phyloP scores from a whole-genome alignment of 306 rosid genomes.

The Abrus pulchellus region DNA sequence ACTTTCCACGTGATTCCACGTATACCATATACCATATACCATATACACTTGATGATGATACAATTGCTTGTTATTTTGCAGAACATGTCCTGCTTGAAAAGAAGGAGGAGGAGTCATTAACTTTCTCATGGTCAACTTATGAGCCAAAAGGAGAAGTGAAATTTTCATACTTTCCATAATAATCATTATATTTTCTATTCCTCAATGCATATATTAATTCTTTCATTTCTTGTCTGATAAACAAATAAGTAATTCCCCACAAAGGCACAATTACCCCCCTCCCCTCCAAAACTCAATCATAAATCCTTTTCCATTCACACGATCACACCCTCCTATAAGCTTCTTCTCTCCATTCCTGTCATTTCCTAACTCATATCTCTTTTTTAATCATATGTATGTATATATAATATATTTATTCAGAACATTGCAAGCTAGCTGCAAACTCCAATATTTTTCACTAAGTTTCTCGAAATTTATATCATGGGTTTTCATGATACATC shows the following conservation, averaged over 20 bases:
- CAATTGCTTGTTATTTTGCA: slow-evolving; percentile 39
- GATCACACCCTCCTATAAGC: slow-evolving; percentile 30
- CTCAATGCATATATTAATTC: neutral
- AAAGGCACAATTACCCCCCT: slow-evolving; percentile 21
- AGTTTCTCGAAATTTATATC: neutral
- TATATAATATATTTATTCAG: slow-evolving; percentile 22
- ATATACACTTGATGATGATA: slow-evolving; percentile 46
- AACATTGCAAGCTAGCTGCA: slow-evolving; percentile 13
- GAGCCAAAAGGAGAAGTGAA: slow-evolving; percentile 56
- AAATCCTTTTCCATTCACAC: slow-evolving; percentile 22
- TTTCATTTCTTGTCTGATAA: slow-evolving; percentile 28
- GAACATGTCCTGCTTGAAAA: slow-evolving; percentile 43
- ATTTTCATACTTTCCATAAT: slow-evolving; percentile 51
- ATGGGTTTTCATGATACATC: slow-evolving; percentile 65
- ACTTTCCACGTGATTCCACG: slow-evolving; percentile 79
- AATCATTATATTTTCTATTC: slow-evolving; percentile 26
- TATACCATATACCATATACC: slow-evolving; percentile 51
- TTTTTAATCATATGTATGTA: neutral
- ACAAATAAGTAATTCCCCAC: slow-evolving; percentile 53
- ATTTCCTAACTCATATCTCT: slow-evolving; percentile 11
- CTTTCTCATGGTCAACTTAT: slow-evolving; percentile 68
- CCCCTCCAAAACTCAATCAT: neutral
- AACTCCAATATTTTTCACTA: slow-evolving; percentile 35
- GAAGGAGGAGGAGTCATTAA: slow-evolving; percentile 40
- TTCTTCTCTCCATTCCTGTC: slow-evolving; percentile 29